Conservation (phyloP, 495 filamentous ascomycete species). For the Staphylotrichum tortipilum region DNA sequence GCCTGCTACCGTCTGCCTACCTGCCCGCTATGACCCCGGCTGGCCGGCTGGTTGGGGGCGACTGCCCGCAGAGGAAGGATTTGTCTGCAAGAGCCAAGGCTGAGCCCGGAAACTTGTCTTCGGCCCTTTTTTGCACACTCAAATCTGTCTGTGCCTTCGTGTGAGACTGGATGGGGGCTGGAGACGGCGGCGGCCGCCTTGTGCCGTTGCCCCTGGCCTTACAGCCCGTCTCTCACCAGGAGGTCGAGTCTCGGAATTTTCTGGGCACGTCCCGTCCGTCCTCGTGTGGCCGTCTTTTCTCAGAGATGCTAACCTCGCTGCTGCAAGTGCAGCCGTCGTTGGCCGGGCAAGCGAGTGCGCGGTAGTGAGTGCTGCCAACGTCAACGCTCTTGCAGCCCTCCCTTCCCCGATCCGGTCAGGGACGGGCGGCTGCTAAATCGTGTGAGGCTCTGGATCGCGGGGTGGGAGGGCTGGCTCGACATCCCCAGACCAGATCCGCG, state of each 20-base stretch:
- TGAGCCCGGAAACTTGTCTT: neutral
- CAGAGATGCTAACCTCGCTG: neutral
- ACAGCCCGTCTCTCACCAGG: neutral
- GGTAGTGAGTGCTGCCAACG: too few species aligned
- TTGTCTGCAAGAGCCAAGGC: too few species aligned
- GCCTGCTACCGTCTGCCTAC: too few species aligned
- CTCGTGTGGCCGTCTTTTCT: neutral
- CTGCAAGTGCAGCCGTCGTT: neutral
- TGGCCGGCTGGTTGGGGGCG: too few species aligned
- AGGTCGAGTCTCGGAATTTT: neutral
- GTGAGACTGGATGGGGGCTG: too few species aligned
- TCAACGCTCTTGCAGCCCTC: too few species aligned
- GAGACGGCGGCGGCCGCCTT: too few species aligned
- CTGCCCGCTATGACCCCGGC: constrained; percentile 24
- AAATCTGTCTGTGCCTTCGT: constrained; percentile 7
- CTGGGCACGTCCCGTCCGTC: neutral
- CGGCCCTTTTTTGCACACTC: constrained; percentile 9
- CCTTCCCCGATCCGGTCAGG: constrained; percentile 15
- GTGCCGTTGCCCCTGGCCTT: constrained; percentile 2
- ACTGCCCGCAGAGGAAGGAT: too few species aligned
- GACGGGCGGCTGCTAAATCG: constrained; percentile 26
- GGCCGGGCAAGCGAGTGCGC: too few species aligned
- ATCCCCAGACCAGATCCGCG: constrained; percentile 25
- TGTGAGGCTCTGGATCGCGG: constrained; percentile 7
- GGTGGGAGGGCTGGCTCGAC: constrained; percentile 14